Base-by-base conservation (phyloP, 805 yeast genomes). In the Wickerhamomyces silvicola region DNA sequence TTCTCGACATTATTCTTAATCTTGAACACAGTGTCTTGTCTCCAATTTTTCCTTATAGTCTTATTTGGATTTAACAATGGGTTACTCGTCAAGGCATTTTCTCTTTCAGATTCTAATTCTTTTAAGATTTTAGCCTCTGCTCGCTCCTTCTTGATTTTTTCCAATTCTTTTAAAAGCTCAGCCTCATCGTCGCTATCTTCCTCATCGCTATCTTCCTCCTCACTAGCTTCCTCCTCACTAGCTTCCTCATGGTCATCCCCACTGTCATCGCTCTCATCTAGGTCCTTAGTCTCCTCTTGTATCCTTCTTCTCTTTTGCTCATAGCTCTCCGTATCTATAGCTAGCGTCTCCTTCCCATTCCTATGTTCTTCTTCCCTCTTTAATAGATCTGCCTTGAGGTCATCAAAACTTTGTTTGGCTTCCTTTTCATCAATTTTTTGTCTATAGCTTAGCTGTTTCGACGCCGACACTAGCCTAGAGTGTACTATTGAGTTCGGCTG, bases 381-480 rank as follows among this genome's bases (percentile, higher is more conserved):
- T 35, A 32, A 12, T 18, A 44, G 27, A 29, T 50, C 49, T 35
- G 12, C 29, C 18, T 39, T 45, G 24, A 45, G 32, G 33, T 50
- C 52, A 10, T 33, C 31, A 7, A 43, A 38, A 25, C 45, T 46
- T 12, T 27, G 38, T 24, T 34, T 37, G 8, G 42, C 42, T 14
- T 28, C 39, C 20, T 20, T 31, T 18, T 27, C 31, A 16, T 30
- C 20, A 6, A 23, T 12, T 6, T 15, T 20, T 8, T 48, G 55
- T 28, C 81, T 51, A 34, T 49, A 66, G 44, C 78, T 78, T 32
- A 78, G 47, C 51, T 62, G 62, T 21, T 60, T 63, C 36, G 78
- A 80, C 1, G 74, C 75, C 0, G 81, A 77, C 9, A 71, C 56
- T 27, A 67, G 57, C 29, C 80, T 59, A 9, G 75, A 62, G 45